A percentile compares a stretch with the other conserved stretches of the same genome.
phyloP scores from a whole-genome alignment of 2,329 filamentous ascomycete species.

The Pseudogymnoascus sp. region DNA sequence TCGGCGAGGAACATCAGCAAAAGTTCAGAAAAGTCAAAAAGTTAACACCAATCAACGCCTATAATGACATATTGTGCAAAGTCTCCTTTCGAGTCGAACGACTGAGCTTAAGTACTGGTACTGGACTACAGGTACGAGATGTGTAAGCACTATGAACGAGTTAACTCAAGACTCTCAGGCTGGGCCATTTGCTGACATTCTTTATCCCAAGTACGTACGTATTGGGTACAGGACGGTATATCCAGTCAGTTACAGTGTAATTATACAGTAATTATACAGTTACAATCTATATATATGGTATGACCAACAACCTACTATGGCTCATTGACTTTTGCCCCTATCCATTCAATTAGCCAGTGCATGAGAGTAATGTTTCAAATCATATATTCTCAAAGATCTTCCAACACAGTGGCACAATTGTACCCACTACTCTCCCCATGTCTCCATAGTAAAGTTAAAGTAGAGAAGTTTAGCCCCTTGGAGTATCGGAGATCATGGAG shows the following conservation, averaged over 20 bases:
- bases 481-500: neutral
- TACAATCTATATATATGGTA: neutral
- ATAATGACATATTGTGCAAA: slow-evolving; percentile 4
- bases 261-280: neutral
- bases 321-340: neutral
- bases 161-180: neutral
- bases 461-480: neutral
- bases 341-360: neutral
- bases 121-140: neutral
- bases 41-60: neutral
- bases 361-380: slow-evolving; percentile 10
- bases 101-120: neutral
- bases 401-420: neutral
- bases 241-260: neutral
- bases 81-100: neutral
- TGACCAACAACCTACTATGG: neutral
- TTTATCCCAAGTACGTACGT: neutral
- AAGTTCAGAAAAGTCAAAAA: neutral
- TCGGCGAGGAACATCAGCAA: neutral
- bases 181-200: neutral
- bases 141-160: neutral
- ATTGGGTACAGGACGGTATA: neutral
- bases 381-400: neutral
- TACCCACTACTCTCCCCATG: neutral
- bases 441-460: neutral